Conservation (phyloP, 495 filamentous ascomycete genomes). For the Penicillium turbatum region DNA sequence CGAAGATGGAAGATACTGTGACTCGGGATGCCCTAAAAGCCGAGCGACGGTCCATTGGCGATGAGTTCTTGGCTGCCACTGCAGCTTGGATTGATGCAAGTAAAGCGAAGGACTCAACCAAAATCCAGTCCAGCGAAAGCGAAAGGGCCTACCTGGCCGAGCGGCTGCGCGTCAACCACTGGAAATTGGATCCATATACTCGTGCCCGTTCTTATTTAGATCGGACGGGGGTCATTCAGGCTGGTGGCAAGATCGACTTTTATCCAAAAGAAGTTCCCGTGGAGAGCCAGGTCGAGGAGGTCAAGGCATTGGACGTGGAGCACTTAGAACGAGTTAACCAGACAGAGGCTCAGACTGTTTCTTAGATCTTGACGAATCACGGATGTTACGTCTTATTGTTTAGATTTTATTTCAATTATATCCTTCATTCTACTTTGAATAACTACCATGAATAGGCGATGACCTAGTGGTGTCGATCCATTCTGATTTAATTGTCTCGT, state of each 20-base stretch:
- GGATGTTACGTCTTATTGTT: not conserved
- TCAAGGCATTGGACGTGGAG: slow-evolving; percentile 26
- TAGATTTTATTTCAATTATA: no score
- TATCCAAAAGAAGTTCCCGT: slow-evolving; percentile 43
- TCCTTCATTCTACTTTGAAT: no score
- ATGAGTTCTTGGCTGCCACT: slow-evolving; percentile 63
- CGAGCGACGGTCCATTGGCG: slow-evolving; percentile 57
- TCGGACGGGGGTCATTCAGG: slow-evolving; percentile 59
- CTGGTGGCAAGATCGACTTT: slow-evolving; percentile 60
- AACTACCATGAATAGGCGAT: not conserved
- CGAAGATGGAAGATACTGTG: slow-evolving; percentile 58
- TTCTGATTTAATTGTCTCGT: no score
- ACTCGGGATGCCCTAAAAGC: slow-evolving; percentile 54
- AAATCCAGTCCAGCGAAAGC: slow-evolving; percentile 41
- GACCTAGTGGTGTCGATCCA: no score
- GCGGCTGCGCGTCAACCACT: slow-evolving; percentile 70
- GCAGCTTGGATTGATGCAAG: slow-evolving; percentile 58
- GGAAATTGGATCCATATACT: slow-evolving; percentile 71
- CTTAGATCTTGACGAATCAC: not conserved
- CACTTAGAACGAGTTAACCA: slow-evolving; percentile 26
- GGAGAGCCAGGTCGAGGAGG: slow-evolving; percentile 9
- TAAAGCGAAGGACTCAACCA: slow-evolving; percentile 34
- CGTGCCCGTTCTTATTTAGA: slow-evolving; percentile 70
- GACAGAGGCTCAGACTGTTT: slow-evolving; percentile 3
- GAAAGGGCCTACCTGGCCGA: slow-evolving; percentile 58